Evolutionary conservation across 192 early-diverging fungal genomes (phyloP).

Genomic region (Backusella luteola): DNA sequence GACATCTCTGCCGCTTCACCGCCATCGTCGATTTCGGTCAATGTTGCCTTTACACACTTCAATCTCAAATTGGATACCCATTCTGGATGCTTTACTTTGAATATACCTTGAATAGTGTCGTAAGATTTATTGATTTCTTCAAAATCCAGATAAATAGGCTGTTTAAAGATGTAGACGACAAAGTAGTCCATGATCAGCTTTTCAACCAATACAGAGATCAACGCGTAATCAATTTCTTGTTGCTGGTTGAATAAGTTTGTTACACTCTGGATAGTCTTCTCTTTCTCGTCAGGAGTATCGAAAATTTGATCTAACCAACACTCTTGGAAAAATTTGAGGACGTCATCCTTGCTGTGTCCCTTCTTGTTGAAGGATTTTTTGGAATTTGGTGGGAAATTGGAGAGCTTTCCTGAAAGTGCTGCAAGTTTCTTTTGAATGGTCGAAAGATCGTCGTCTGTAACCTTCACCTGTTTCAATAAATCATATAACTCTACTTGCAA

Average conservation of each 20-base stretch:
- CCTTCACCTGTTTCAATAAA: not conserved
- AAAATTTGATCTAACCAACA: not conserved
- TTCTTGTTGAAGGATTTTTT: not conserved
- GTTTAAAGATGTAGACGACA: not conserved
- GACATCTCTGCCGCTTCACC: not conserved
- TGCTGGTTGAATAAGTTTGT: not conserved
- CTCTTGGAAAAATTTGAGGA: not conserved
- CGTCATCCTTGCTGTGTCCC: not conserved
- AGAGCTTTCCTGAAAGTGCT: constrained; percentile 4
- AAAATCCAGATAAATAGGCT: not conserved
- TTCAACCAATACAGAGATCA: constrained; percentile 6
- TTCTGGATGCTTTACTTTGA: not conserved
- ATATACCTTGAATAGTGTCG: not conserved
- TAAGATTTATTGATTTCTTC: not conserved
- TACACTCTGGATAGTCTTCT: not conserved
- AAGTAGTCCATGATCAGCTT: not conserved
- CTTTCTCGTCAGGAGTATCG: not conserved
- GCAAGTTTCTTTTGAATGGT: constrained; percentile 2
- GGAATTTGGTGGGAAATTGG: constrained; percentile 11
- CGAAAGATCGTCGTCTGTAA: constrained; percentile 10
- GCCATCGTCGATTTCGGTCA: not conserved
- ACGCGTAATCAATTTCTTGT: not conserved
- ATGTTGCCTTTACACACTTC: not conserved
- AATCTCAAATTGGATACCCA: not conserved
- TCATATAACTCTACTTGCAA: not conserved